Base-by-base conservation (phyloP, 176 grass and related monocot genomes). In the Saccharum officinarum region DNA sequence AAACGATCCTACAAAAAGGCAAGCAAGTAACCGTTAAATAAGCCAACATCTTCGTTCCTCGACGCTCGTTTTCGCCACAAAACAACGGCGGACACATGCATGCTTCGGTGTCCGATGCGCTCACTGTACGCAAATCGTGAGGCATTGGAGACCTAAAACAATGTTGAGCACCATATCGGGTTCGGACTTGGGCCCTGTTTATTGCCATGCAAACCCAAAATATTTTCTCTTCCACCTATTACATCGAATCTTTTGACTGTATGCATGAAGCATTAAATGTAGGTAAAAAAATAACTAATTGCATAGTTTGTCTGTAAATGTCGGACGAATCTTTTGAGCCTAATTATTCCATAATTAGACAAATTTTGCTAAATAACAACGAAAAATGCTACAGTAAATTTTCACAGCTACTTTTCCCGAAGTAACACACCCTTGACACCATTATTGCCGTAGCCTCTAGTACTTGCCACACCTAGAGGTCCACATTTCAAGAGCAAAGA, bases 401-500 rank as follows among this genome's bases (percentile, higher is more conserved):
- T n/a, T n/a, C n/a, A n/a, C n/a, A n/a, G n/a, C n/a, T n/a, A n/a
- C n/a, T n/a, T n/a, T n/a, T n/a, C n/a, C n/a, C n/a, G n/a, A n/a
- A n/a, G n/a, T n/a, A n/a, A n/a, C n/a, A n/a, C n/a, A n/a, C n/a
- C n/a, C n/a, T n/a, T n/a, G 42, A 41, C 69, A 54, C 3, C 77
- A 74, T 86, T 74, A 80, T 80, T 80, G 68, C 15, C 18, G 42
- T 74, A 86, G 84, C 68, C 40, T 79, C 18, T 37, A n/a, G n/a
- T n/a, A 79, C 66, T 47, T 69, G 28, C 54, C 46, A 8, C 54
- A 16, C 52, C 64, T 54, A 69, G 5, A 36, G 13, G 45, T n/a
- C 26, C 16, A 49, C 78, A 38, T 69, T 69, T 25, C 79, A 49
- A 72, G 49, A 39, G 8, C 16, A 36, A 60, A 12, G 3, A 50